Evolutionary conservation across 1,284 basidiomycete genomes (phyloP).

Genomic region (Blastosporella zonata): DNA sequence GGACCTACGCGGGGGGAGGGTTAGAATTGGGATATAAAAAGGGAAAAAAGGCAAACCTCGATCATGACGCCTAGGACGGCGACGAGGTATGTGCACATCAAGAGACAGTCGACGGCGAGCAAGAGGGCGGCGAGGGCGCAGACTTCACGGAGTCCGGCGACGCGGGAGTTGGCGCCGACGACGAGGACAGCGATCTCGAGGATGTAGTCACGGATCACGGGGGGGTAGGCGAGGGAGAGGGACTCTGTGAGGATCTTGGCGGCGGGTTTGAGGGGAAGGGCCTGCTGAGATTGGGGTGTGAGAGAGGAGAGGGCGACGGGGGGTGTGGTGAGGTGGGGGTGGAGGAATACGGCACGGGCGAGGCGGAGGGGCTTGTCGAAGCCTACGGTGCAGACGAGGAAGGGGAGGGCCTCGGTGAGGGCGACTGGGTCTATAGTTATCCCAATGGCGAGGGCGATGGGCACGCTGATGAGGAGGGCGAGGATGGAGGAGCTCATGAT

Average conservation of each 20-base stretch:
- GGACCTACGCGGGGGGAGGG: conserved; percentile 33
- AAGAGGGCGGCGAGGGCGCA: conserved; percentile 91
- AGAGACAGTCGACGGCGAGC: conserved; percentile 82
- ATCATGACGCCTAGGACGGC: conserved; percentile 92
- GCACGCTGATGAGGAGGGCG: conserved; percentile 85
- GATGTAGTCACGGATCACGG: conserved; percentile 90
- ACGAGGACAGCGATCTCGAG: conserved; percentile 89
- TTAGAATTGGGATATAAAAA: background rate
- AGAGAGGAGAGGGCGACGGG: conserved; percentile 34
- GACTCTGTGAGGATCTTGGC: conserved; percentile 84
- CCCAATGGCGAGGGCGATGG: conserved; percentile 78
- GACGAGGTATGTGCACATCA: conserved; percentile 89
- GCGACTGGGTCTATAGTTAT: conserved; percentile 93
- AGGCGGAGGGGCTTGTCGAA: conserved; percentile 97
- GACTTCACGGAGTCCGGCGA: conserved; percentile 91
- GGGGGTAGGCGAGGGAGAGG: conserved; percentile 74
- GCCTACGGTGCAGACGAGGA: conserved; percentile 96
- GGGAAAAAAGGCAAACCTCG: conserved; percentile 53
- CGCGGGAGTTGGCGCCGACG: conserved; percentile 84
- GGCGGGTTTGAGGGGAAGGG: conserved; percentile 61
- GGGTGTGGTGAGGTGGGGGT: conserved; percentile 69
- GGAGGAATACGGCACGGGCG: conserved; percentile 86
- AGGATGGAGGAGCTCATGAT: conserved; percentile 86
- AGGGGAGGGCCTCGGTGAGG: conserved; percentile 93
- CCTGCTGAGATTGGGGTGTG: conserved; percentile 21